Base-by-base conservation (phyloP, 139 green algal genomes). In the Tetradesmus obliquus region DNA sequence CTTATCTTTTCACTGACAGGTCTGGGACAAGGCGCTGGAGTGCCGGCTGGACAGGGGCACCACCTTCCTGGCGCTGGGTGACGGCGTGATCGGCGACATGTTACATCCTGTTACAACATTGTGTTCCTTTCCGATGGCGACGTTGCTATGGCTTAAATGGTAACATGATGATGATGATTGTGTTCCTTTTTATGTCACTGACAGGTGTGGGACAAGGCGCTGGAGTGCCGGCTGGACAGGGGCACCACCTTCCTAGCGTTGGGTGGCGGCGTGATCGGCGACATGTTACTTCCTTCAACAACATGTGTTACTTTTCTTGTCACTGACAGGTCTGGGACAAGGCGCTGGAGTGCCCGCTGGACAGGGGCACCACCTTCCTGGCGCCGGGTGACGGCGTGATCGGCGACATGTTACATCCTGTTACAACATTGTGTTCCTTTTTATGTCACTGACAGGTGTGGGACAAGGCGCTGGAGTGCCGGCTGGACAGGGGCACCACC, bases 21-120 rank as follows among this genome's bases (percentile, higher is more conserved):
- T 99, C 7, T 99, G 94, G 94, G 96, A 98, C 92, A 97, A 97
- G 90, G 98, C 98, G 5, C 93, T 99, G 57, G 91, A 98, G 80
- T 91, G 22, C 19, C 92, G 97, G 4, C 94, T 99, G 88, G 97
- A 99, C 94, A 95, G 98, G n/a, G 95, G 95, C 80, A 97, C 94
- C 92, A 99, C 98, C 6, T 98, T 99, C 86, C 82, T 99, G 12
- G 98, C 98, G 1, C 96, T 99, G 3, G 98, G 98, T 5, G 98
- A 98, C 17, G 98, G 98, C 15, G 98, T 99, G 19, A 96, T 99
- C 17, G 98, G 98, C 12, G 98, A 99, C 95, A 99, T 99, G 98
- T 17, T 84, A 84, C 79, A 13, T 12, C 7, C n/a, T 22, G 20
- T 84, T 10, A 57, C 79, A 84, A 8, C 74, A 76, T 76, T n/a